Evolutionary conservation across 805 yeast genomes (phyloP), one percentile per base, ranked within the genome.

Genomic region (Candida suzukii): DNA sequence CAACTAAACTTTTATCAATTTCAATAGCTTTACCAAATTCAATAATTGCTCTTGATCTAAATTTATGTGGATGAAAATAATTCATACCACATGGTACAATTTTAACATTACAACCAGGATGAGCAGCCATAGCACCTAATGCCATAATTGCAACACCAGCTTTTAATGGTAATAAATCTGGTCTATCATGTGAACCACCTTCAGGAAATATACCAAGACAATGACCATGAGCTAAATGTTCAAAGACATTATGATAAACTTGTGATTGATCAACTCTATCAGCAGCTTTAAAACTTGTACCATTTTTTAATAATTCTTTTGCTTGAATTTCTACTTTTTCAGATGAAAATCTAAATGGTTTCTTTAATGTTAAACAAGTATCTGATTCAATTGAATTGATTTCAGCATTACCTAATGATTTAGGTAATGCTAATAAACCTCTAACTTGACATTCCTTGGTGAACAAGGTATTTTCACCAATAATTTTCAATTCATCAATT

Each of bases 71-170:
- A 56, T 87, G 95, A 73, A 91, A 91, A 63, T 91, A 91, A 63
- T 91, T 91, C 91, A 93, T 83, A 33, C 99, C 99, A 58, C 96
- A 88, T 4, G 98, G 98, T 13, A 93, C 95, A 50, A 91, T 87
- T 52, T 81, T 80, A 4, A 91, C 91, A 42, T 81, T 80, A 45
- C 84, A 78, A 35, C 75, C 73, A 0, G 93, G 88, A 51, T 85
- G 75, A 45, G 77, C 71, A 20, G 80, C 84, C 78, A 90, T 76
- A 10, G 98, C 93, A 9, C 98, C 99, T 25, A 93, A 69, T 0
- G 98, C 99, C 98, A 91, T 93, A 42, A 91, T 84, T 2, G 96
- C 96, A 9, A 93, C 97, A 47, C 99, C 99, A 1, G 98, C 96
- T 58, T 93, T 91, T 50, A 91, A 68, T 0, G 99, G 99, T 39